Evolutionary conservation across 2,329 filamentous ascomycete genomes (phyloP), one percentile per base, ranked within the genome.

Genomic region (Penicillium sp.): DNA sequence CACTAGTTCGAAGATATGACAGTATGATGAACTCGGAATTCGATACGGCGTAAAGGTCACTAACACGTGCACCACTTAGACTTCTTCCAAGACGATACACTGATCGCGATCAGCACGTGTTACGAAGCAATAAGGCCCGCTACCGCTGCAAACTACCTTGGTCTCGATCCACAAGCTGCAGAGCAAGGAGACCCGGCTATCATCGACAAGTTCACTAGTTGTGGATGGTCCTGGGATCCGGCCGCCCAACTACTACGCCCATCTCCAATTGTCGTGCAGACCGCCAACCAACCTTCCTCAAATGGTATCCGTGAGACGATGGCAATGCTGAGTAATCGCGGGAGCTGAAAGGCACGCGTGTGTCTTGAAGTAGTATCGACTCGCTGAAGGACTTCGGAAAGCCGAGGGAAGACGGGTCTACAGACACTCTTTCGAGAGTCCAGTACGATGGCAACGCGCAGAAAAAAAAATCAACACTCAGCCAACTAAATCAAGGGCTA

Each of bases 71-170:
- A 2, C n/a, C 36, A 31, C 24, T 3, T 52, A 78, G 76, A 59
- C 39, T 72, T 76, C 56, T 77, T 76, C 57, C 71, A 75, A 62
- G 69, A 77, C 55, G 75, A 73, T 43, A 73, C 75, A 10, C 66
- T 78, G 58, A 69, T 69, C 41, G 71, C 75, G 55, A 64, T 77
- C 58, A 77, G 75, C 64, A 67, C 63, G 53, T 72, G 73, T n/a
- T 78, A 76, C 63, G 73, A 74, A 60, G 71, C 75, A 6, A 77
- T 78, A 56, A 66, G 75, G 54, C 72, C 74, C 33, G 66, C 69
- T 10, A 66, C 68, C 16, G 75, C 73, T 10, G 75, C 74, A 50
- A 64, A 40, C 33, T 76, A 77, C 56, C 68, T 78, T 16, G 76
- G 76, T 3, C 68, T 77, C 35, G 70, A 76, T 31, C 24, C 65